phyloP scores from a whole-genome alignment of 169 alveolate genomes.

The Plasmodium gonderi region DNA sequence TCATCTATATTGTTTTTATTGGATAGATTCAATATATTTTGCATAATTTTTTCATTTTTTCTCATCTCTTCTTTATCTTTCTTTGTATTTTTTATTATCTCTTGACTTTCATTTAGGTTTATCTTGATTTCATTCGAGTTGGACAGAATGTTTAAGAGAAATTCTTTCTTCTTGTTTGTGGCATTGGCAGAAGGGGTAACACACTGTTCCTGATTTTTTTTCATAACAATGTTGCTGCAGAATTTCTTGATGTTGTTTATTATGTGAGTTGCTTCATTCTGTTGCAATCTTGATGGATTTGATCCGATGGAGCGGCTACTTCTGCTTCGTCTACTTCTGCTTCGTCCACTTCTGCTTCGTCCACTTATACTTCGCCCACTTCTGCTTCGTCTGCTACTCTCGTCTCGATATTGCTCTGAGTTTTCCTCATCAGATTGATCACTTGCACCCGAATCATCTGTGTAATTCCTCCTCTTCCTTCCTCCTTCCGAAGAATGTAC shows the following conservation, averaged over 20 bases:
- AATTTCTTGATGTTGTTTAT: conserved; percentile 10
- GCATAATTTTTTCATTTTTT: conserved; percentile 16
- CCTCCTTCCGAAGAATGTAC: no score
- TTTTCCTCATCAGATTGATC: not conserved
- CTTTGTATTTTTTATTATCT: not conserved
- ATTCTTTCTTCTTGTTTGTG: conserved; percentile 31
- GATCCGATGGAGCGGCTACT: not conserved
- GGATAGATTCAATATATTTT: not conserved
- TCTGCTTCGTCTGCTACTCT: not conserved
- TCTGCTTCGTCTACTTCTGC: not conserved
- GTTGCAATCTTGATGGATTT: no score
- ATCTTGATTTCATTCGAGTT: conserved; percentile 16
- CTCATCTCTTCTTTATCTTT: not conserved
- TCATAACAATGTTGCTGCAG: not conserved
- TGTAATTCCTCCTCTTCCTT: no score
- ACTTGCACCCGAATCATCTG: not conserved
- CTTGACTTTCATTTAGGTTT: not conserved
- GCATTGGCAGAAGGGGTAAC: not conserved
- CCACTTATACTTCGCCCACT: not conserved
- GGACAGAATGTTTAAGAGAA: conserved; percentile 26
- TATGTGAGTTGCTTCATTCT: not conserved
- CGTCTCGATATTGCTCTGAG: not conserved
- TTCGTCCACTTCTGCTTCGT: not conserved
- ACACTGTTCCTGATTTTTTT: not conserved
- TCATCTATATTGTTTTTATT: not conserved